Percentiles rank a stretch among this genome's conserved stretches.
These are phyloP conservation scores for Exobasidium cylindrosporum DNA, from an alignment of 1,284 basidiomycete species.

Conservation along the genomic window DNA sequence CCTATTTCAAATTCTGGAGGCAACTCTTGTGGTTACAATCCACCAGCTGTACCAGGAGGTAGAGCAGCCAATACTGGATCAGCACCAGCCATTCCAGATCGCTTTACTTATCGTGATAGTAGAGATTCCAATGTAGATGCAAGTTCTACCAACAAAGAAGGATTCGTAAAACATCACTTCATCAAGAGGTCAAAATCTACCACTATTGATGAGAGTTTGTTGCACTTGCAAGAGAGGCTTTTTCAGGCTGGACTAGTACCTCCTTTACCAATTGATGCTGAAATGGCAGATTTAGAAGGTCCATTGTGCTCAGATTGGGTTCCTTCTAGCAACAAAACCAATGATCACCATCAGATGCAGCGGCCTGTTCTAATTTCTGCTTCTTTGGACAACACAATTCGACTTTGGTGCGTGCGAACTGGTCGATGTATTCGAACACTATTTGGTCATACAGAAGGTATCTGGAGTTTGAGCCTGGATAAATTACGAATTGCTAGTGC, in stretches of 20 bases:
- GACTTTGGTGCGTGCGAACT: constrained; percentile 90
- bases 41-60: constrained; percentile 20
- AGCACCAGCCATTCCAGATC: constrained; percentile 20
- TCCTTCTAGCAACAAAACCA: neutral
- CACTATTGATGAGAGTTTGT: constrained; percentile 37
- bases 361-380: constrained; percentile 76
- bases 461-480: constrained; percentile 92
- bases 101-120: constrained; percentile 1
- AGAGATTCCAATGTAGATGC: neutral
- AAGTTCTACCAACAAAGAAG: constrained; percentile 12
- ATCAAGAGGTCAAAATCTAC: constrained; percentile 1
- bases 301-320: neutral
- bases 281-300: constrained; percentile 48
- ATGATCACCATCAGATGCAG: constrained; percentile 8
- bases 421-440: constrained; percentile 77
- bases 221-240: constrained; percentile 41
- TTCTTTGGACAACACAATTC: constrained; percentile 91
- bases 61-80: constrained; percentile 17
- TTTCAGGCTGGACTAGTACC: constrained; percentile 44
- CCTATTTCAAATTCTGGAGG: neutral
- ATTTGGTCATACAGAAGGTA: constrained; percentile 89
- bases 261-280: constrained; percentile 41
- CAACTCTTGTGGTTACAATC: constrained; percentile 21
- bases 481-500: constrained; percentile 86
- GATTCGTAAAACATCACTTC: neutral